Conservation (phyloP, 495 filamentous ascomycete species). For the Aspergillus avenaceus region DNA sequence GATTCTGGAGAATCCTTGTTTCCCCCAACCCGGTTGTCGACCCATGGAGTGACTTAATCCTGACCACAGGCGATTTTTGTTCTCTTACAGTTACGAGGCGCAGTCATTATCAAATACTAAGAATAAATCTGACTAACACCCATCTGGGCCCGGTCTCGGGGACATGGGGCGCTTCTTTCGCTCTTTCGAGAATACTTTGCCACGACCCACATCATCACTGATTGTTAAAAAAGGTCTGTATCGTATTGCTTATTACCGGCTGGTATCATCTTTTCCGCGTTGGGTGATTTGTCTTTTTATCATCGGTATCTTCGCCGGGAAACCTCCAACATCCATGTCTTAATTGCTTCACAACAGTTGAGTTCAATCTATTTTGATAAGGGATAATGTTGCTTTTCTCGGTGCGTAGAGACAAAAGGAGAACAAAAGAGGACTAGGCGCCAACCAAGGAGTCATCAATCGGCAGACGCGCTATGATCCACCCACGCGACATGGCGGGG, state of each 20-base stretch:
- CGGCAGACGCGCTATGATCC: constrained; percentile 22
- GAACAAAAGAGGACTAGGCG: background rate
- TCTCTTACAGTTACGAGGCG: too few relatives aligned
- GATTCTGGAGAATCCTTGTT: constrained; percentile 5
- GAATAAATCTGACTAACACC: constrained; percentile 5
- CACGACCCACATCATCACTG: constrained; percentile 1
- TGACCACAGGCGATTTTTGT: too few relatives aligned
- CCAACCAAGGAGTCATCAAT: constrained; percentile 1
- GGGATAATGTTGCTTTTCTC: background rate
- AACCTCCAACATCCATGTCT: too few relatives aligned
- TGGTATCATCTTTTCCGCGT: background rate
- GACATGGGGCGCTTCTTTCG: constrained; percentile 10
- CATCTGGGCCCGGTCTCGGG: constrained; percentile 32
- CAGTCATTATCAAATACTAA: too few relatives aligned
- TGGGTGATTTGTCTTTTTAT: background rate
- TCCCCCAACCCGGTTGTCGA: background rate
- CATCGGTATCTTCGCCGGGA: too few relatives aligned
- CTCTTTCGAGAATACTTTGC: constrained; percentile 28
- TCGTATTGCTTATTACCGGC: constrained; percentile 3
- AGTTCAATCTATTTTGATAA: background rate
- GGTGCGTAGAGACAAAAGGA: background rate
- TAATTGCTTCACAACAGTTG: too few relatives aligned
- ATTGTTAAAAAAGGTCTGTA: too few relatives aligned
- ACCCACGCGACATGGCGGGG: constrained; percentile 24
- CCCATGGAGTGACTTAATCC: background rate